Conservation (phyloP, 495 filamentous ascomycete species). For the Penicillium antarcticum region DNA sequence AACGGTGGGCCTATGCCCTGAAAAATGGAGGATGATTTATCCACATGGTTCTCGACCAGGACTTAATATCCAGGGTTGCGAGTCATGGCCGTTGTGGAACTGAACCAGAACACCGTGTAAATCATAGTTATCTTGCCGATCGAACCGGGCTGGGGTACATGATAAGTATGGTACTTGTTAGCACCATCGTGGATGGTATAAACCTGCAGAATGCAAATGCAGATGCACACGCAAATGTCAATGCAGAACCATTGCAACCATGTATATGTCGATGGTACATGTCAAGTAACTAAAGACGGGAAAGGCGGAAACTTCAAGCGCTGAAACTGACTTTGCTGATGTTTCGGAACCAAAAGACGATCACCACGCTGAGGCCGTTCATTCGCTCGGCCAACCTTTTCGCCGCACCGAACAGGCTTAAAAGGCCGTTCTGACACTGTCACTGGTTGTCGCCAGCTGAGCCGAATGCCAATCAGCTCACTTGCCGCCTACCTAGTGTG, state of each 20-base stretch:
- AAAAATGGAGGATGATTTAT: conserved; percentile 11
- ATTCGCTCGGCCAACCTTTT: too few relatives aligned
- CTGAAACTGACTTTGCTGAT: neutral
- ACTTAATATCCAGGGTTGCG: conserved; percentile 3
- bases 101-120: neutral
- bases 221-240: neutral
- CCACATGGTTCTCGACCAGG: neutral
- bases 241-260: too few relatives aligned
- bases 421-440: neutral
- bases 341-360: neutral
- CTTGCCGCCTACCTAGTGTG: neutral
- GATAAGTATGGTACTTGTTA: too few relatives aligned
- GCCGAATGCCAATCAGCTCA: neutral
- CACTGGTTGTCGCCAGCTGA: conserved; percentile 19
- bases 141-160: too few relatives aligned
- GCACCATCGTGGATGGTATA: too few relatives aligned
- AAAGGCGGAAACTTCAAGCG: neutral
- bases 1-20: conserved; percentile 13
- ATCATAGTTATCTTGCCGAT: too few relatives aligned
- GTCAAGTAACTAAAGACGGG: too few relatives aligned
- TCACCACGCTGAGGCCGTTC: neutral
- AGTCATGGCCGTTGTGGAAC: neutral
- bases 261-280: too few relatives aligned
- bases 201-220: too few relatives aligned
- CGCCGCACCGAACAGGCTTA: too few relatives aligned